phyloP scores from a whole-genome alignment of 352 stramenopile species.

The Globisporangium echinulatum region DNA sequence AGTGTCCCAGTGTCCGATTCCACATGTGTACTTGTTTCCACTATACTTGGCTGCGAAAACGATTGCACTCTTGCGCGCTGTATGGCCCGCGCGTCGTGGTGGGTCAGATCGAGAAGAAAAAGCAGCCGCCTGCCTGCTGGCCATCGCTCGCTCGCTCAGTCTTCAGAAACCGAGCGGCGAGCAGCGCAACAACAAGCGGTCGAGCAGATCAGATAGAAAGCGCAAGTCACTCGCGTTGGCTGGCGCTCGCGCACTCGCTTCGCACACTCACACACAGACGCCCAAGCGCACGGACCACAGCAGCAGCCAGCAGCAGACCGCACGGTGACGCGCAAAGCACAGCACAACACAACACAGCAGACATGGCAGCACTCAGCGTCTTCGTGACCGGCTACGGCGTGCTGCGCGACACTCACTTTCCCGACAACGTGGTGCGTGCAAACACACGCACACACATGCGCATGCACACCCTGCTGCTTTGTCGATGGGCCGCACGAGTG shows the following conservation, averaged over 20 bases:
- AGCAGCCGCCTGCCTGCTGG: background rate
- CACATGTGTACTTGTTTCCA: background rate
- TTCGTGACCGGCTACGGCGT: slow-evolving; percentile 71
- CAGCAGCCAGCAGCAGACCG: background rate
- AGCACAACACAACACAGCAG: background rate
- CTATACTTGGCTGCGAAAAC: background rate
- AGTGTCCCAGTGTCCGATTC: background rate
- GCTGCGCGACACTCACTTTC: slow-evolving; percentile 38
- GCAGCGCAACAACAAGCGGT: background rate
- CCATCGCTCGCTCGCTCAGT: background rate
- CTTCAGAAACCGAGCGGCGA: slow-evolving; percentile 1
- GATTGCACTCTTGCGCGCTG: background rate
- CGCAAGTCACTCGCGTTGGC: slow-evolving; percentile 1
- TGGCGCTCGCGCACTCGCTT: background rate
- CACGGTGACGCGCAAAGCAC: background rate
- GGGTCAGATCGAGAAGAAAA: background rate
- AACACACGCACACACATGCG: background rate
- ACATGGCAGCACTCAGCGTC: slow-evolving; percentile 66
- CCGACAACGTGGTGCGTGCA: slow-evolving; percentile 40
- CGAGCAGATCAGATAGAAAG: background rate
- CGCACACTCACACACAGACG: background rate
- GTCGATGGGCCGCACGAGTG: background rate
- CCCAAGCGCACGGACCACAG: background rate
- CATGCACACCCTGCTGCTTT: background rate
- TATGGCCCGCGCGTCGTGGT: background rate